Evolutionary conservation across 345 rosid genomes (phyloP), one percentile per base, ranked within the genome.

Genomic region (Erodium maritimum): DNA sequence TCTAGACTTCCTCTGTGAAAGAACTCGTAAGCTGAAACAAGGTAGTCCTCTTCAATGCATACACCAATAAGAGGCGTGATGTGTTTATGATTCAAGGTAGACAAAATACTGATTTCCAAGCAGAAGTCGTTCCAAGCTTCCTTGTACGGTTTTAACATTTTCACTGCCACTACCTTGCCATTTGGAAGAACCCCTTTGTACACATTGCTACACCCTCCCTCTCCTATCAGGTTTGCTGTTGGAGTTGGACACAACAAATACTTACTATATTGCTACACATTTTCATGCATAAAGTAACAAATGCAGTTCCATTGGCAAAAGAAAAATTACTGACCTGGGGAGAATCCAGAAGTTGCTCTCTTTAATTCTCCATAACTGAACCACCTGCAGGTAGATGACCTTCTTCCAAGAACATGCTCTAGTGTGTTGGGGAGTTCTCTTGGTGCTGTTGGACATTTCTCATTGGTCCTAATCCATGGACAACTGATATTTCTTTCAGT

Each of bases 141-240:
- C 64, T 76, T 82, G 4, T 90, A 89, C 62, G 82, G 80, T 78
- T 83, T 87, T 68, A 94, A 79, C 21, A 90, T 83, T 71, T 94
- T 94, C 76, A 90, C 97, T 0, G 99, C 99, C 56, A 94, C 79
- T 73, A 85, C 84, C 79, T 76, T 90, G 63, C 93, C 91, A 53
- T 81, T 82, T 11, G 80, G 80, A 60, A 87, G 84, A 67, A 72
- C 75, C 5, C 97, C 99, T 74, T 75, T 85, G 56, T 79, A 94
- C 69, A 94, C 99, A 62, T 64, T 74, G 77, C 99, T 87, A 73
- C 90, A 82, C 21, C 99, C 99, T 66, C 99, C 99, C 80, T 58
- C 81, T 34, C 99, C 99, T 5, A 93, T 71, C 73, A 87, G 67
- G 75, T 90, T 83, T 63, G 82, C 97, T 93, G 84, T 42, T 42